Evolutionary conservation across 257 asterid genomes (phyloP).

Genomic region (Nicotiana knightiana): DNA sequence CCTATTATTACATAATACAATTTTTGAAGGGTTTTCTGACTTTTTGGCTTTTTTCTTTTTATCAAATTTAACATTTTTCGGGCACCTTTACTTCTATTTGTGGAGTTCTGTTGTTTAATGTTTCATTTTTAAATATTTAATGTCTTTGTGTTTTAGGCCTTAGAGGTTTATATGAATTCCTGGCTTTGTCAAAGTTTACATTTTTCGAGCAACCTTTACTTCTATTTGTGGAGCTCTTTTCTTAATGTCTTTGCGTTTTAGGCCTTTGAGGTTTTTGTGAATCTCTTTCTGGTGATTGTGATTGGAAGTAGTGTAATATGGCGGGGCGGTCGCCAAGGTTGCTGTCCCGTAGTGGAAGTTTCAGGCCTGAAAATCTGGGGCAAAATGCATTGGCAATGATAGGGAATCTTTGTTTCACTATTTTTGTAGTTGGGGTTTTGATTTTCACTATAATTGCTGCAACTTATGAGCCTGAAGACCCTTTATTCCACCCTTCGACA

Average conservation of each 20-base stretch:
- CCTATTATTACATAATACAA: neutral
- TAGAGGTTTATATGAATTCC: neutral
- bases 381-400: slow-evolving; percentile 53
- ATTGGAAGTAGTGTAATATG: slow-evolving; percentile 28
- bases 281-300: neutral
- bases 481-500: slow-evolving; percentile 74
- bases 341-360: slow-evolving; percentile 39
- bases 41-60: too few relatives aligned
- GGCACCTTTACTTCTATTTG: too few relatives aligned
- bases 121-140: neutral
- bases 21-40: too few relatives aligned
- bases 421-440: slow-evolving; percentile 53
- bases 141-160: neutral
- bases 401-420: slow-evolving; percentile 54
- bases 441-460: slow-evolving; percentile 62
- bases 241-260: neutral
- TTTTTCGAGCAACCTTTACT: slow-evolving; percentile 11
- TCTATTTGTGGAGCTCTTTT: neutral
- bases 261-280: neutral
- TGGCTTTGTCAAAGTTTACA: neutral
- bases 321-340: slow-evolving; percentile 33
- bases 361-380: slow-evolving; percentile 73
- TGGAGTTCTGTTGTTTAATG: too few relatives aligned
- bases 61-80: too few relatives aligned
- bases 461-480: slow-evolving; percentile 50